These are phyloP conservation scores for Suillus subaureus DNA, from an alignment of 768 basidiomycete species.

Conservation along the genomic window DNA sequence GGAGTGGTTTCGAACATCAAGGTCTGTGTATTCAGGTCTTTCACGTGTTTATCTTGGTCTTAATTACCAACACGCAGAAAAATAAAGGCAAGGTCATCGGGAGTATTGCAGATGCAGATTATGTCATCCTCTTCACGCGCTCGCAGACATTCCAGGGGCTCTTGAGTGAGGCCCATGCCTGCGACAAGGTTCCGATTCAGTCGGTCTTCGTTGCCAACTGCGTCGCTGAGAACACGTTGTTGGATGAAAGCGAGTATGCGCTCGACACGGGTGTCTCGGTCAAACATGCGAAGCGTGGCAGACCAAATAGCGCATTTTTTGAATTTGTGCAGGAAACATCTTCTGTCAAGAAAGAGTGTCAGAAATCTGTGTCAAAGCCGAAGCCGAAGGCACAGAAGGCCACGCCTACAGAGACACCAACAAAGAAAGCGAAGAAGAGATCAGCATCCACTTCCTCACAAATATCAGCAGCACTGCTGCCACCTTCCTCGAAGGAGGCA, in stretches of 20 bases:
- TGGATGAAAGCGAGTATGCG: conserved; percentile 49
- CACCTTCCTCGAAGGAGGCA: conserved; percentile 9
- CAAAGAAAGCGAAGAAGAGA: conserved; percentile 16
- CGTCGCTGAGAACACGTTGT: conserved; percentile 41
- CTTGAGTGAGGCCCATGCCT: conserved; percentile 34
- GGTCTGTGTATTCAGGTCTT: conserved; percentile 38
- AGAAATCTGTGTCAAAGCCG: not conserved
- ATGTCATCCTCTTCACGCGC: conserved; percentile 55
- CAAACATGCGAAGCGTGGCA: conserved; percentile 28
- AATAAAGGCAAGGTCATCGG: conserved; percentile 63
- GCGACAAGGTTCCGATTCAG: conserved; percentile 50
- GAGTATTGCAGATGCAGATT: conserved; percentile 59
- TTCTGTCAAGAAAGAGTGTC: conserved; percentile 7
- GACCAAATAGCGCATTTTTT: conserved; percentile 17
- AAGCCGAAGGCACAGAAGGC: conserved; percentile 15
- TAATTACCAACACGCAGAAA: conserved; percentile 44
- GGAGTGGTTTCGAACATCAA: conserved; percentile 58
- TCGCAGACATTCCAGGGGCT: conserved; percentile 55
- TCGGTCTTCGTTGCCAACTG: conserved; percentile 58
- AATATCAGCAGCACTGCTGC: not conserved
- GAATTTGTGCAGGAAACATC: conserved; percentile 16
- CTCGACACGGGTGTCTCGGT: conserved; percentile 35
- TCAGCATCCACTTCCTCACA: not conserved
- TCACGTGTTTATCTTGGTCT: not conserved
- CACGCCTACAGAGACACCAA: conserved; percentile 9